Conservation (phyloP, 179 eudicot species). For the Corrigiola litoralis region DNA sequence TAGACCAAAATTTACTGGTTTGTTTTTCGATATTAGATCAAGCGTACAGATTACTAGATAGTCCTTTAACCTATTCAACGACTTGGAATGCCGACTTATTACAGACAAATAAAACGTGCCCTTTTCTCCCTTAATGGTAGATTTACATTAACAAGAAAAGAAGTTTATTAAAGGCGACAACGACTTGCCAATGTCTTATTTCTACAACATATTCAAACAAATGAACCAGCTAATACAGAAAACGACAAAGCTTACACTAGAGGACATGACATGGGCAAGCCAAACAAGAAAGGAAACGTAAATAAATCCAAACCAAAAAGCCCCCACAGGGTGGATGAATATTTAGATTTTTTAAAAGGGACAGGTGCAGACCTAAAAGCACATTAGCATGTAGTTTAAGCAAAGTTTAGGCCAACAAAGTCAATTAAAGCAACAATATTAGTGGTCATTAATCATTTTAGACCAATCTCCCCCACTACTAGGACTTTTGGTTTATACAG, state of each 20-base stretch:
- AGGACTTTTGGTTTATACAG: slow-evolving; percentile 8
- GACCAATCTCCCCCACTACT: slow-evolving; percentile 14
- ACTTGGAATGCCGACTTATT: not conserved
- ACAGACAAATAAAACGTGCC: slow-evolving; percentile 2
- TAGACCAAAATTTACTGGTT: no score
- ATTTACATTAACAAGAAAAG: not conserved
- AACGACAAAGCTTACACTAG: slow-evolving; percentile 26
- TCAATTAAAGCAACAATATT: slow-evolving; percentile 26
- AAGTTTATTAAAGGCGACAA: slow-evolving; percentile 22
- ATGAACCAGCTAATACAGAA: slow-evolving; percentile 11
- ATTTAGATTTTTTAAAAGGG: not conserved
- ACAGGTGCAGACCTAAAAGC: slow-evolving; percentile 22
- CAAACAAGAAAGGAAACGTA: slow-evolving; percentile 25
- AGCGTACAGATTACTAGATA: not conserved
- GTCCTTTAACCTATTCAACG: not conserved
- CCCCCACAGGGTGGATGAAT: not conserved
- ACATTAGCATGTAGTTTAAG: slow-evolving; percentile 29
- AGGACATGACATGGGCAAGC: slow-evolving; percentile 24
- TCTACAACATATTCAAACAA: slow-evolving; percentile 31
- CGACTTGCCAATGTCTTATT: slow-evolving; percentile 28
- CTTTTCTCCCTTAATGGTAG: not conserved
- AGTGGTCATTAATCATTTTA: slow-evolving; percentile 25
- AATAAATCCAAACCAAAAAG: slow-evolving; percentile 5
- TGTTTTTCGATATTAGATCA: no score
- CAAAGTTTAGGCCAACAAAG: slow-evolving; percentile 29